Evolutionary conservation across 192 early-diverging fungal genomes (phyloP), one percentile per base, ranked within the genome.

Genomic region (Coemansia sp.): DNA sequence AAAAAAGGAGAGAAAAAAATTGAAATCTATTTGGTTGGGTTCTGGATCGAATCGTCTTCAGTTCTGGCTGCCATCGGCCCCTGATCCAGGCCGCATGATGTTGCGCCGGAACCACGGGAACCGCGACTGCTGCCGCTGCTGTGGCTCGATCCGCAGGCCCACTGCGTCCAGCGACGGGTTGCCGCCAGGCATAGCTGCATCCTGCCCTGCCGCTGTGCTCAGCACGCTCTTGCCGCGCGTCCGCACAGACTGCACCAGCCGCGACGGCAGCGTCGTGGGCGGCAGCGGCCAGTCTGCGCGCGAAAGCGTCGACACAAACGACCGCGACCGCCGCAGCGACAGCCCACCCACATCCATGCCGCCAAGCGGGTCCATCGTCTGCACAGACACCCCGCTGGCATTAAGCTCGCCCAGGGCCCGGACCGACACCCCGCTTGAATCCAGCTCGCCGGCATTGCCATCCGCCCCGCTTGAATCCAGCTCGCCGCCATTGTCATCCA

Each of bases 241-340:
- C 53, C 19, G 22, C 19, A 5, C 6, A 2, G 30, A 12, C n/a
- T 42, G 55, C 16, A n/a, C 29, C 11, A 22, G 18, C 16, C 40
- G 62, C 3, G 28, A 14, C 22, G 62, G 62, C 14, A 64, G 53
- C 18, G 59, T 53, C 11, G 59, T 30, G 22, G 67, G 73, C 27
- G 73, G 73, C 51, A 77, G 30, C 4, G 73, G 73, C 73, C 73
- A 77, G 16, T 77, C 67, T 19, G 56, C 52, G 6, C 64, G 61
- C 48, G 73, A 70, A 16, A 77, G 44, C 1, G 51, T 60, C 10
- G 68, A 70, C n/a, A 59, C 63, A n/a, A 64, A 66, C n/a, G 74
- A 77, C 6, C 57, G 60, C 2, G 68, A 66, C 42, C 64, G 67
- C 19, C 68, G 59, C 19, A 60, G 2, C n/a, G 50, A 54, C 24